Evolutionary conservation across 306 rosid genomes (phyloP), one percentile per base, ranked within the genome.

Genomic region (Astragalus membranaceus): DNA sequence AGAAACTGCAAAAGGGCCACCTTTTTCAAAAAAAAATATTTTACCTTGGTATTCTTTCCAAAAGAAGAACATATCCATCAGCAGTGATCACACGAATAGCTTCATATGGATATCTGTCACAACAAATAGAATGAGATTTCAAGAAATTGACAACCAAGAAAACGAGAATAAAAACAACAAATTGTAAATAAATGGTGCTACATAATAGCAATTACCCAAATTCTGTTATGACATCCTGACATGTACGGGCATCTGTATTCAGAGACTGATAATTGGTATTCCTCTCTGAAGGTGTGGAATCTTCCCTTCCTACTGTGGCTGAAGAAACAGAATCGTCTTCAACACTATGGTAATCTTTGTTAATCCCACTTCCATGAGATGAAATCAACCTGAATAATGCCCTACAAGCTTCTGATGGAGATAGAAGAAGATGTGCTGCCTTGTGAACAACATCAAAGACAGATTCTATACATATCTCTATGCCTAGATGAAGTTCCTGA

Each of bases 41-140:
- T 64, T 82, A 93, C 98, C 98, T 86, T 32, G 98, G 98, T 47
- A 93, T 87, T 81, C 98, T 87, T 90, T 93, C 97, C 86, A 93
- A 75, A 54, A 86, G 93, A 74, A 93, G 89, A 78, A 93, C 85
- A 86, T 93, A 93, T 53, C 98, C 98, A 76, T 93, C 98, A 33
- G 81, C 75, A 62, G 98, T 93, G 64, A 84, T 76, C 75, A 93
- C 98, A 70, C 47, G 88, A 73, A 90, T 90, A 58, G 92, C 98
- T 84, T 93, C 97, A 30, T 93, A 93, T 16, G 98, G 97, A 72
- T 93, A 93, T 74, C 98, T 90, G 75, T 42, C 46, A 76, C 4
- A 69, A 76, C 4, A 67, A 42, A 67, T 32, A 60, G 56, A 69
- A 65, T 5, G 67, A 69, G 32, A 67, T 48, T 37, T 75, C 56